phyloP scores from a whole-genome alignment of 805 yeast genomes.

The Priceomyces carsonii region DNA sequence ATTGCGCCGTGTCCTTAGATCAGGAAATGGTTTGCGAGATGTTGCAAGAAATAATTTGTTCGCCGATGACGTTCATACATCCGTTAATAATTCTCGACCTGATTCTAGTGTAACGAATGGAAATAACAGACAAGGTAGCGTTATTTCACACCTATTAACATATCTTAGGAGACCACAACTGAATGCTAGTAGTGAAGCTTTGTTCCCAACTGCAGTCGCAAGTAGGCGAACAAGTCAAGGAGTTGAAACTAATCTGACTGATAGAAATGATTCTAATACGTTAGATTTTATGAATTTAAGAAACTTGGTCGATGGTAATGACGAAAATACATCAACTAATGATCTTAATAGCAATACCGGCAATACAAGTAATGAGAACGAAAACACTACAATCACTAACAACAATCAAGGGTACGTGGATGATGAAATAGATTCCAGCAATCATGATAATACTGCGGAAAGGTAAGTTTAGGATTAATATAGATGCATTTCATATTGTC shows the following conservation, averaged over 20 bases:
- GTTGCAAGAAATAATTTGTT: neutral
- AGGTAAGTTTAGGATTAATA: too few species aligned
- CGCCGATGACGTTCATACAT: too few species aligned
- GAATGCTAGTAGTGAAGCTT: conserved; percentile 9
- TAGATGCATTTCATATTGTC: too few species aligned
- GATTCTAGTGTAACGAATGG: neutral
- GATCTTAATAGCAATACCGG: conserved; percentile 3
- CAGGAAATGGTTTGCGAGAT: conserved; percentile 11
- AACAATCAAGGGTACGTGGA: conserved; percentile 1
- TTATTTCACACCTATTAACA: conserved; percentile 20
- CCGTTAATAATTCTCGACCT: neutral
- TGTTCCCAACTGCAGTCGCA: conserved; percentile 50
- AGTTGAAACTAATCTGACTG: conserved; percentile 33
- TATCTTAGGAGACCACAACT: conserved; percentile 18
- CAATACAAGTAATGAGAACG: conserved; percentile 4
- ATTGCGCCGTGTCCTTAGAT: conserved; percentile 11
- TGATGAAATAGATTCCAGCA: conserved; percentile 2
- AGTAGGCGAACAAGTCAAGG: conserved; percentile 50
- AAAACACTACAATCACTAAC: too few species aligned
- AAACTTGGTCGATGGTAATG: conserved; percentile 20
- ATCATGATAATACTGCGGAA: conserved; percentile 4
- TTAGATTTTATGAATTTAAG: conserved; percentile 29
- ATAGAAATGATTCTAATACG: conserved; percentile 13
- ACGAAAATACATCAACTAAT: conserved; percentile 2
- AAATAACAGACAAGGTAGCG: conserved; percentile 5